These are phyloP conservation scores for Aspergillus cristatus DNA, from an alignment of 495 filamentous ascomycete species.

Conservation along the genomic window DNA sequence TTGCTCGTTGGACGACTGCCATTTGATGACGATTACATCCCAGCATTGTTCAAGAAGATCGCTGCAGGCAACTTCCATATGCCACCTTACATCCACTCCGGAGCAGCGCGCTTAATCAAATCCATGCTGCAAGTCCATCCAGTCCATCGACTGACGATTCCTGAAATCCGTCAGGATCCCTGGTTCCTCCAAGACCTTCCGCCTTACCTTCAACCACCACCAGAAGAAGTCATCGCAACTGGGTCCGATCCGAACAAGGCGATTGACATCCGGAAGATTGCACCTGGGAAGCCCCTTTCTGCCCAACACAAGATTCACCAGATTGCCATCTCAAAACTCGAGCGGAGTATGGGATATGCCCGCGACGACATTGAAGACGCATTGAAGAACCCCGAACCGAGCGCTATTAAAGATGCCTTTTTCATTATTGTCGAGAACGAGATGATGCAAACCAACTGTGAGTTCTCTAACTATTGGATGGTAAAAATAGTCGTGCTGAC, in stretches of 20 bases:
- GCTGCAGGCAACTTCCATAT: conserved; percentile 83
- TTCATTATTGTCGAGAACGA: conserved; percentile 96
- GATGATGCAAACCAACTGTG: conserved; percentile 90
- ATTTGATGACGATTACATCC: conserved; percentile 96
- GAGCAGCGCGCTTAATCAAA: conserved; percentile 76
- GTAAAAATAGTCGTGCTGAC: too few species aligned
- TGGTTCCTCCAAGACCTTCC: conserved; percentile 89
- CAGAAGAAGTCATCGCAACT: conserved; percentile 86
- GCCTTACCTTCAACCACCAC: conserved; percentile 76
- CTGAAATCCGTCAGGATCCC: conserved; percentile 85
- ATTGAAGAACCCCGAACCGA: conserved; percentile 81
- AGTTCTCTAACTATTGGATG: too few species aligned
- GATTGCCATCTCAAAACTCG: conserved; percentile 85
- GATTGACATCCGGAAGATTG: conserved; percentile 70
- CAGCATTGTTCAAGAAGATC: conserved; percentile 78
- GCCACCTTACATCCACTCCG: conserved; percentile 76
- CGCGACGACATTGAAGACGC: conserved; percentile 93
- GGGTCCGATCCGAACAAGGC: conserved; percentile 87
- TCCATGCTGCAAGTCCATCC: conserved; percentile 94
- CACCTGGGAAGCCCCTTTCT: conserved; percentile 62
- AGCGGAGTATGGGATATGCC: conserved; percentile 94
- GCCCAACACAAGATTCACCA: conserved; percentile 85
- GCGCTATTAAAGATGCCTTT: conserved; percentile 97
- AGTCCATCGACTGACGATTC: conserved; percentile 83
- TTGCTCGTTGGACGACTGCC: conserved; percentile 83